These are phyloP conservation scores for Cladosporium sp. DNA, from an alignment of 2,329 filamentous ascomycete genomes.

Conservation along the genomic window DNA sequence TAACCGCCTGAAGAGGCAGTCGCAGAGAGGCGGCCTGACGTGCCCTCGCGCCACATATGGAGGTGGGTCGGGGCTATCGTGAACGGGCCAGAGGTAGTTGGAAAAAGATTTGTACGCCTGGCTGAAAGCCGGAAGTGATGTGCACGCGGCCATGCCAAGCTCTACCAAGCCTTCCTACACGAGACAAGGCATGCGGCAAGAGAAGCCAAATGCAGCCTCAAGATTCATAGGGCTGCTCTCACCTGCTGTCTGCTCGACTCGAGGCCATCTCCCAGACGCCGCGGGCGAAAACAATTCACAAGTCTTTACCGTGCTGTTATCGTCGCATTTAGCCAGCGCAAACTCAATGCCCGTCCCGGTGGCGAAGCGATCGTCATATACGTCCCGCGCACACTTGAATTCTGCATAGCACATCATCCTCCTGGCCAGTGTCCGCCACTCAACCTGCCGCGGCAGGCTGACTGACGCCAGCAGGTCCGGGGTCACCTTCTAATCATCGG, in stretches of 20 bases:
- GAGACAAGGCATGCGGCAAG: not conserved
- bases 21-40: not conserved
- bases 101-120: not conserved
- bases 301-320: not conserved
- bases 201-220: constrained; percentile 4
- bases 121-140: constrained; percentile 12
- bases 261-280: not conserved
- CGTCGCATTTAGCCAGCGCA: not conserved
- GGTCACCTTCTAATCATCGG: not conserved
- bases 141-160: constrained; percentile 7
- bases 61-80: constrained; percentile 2
- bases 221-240: constrained; percentile 3
- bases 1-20: constrained; percentile 2
- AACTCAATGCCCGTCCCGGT: no score
- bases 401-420: constrained; percentile 5
- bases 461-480: constrained; percentile 2
- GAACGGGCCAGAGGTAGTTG: constrained; percentile 4
- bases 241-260: constrained; percentile 1
- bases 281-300: constrained; percentile 1
- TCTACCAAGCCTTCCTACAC: constrained; percentile 12
- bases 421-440: constrained; percentile 1
- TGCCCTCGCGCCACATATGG: constrained; percentile 2
- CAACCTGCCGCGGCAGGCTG: not conserved
- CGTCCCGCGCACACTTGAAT: no score
- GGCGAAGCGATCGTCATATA: no score